These are phyloP conservation scores for Dictyostelium purpureum DNA, from an alignment of 78 protist species.

Conservation along the genomic window DNA sequence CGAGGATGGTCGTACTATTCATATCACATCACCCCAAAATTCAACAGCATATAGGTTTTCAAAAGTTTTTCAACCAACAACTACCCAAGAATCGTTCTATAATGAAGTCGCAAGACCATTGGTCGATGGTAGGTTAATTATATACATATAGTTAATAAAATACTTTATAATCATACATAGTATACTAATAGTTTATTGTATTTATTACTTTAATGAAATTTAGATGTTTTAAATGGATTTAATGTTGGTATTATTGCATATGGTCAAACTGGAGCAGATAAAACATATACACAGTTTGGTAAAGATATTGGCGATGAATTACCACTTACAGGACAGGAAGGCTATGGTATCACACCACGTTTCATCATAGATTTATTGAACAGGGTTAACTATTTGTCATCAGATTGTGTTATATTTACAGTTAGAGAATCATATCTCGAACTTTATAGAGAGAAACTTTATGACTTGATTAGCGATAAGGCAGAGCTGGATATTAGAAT, in stretches of 20 bases:
- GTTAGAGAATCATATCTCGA: constrained; percentile 19
- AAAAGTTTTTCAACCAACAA: constrained; percentile 5
- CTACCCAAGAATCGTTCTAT: constrained; percentile 51
- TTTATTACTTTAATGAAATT: too few species aligned
- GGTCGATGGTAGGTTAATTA: too few species aligned
- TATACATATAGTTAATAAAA: too few species aligned
- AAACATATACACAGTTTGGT: constrained; percentile 82
- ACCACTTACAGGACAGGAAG: neutral
- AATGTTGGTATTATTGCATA: constrained; percentile 74
- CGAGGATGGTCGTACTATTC: neutral
- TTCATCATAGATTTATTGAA: neutral
- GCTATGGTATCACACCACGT: constrained; percentile 68
- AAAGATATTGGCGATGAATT: too few species aligned
- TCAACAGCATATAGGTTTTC: constrained; percentile 9
- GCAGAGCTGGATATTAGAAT: constrained; percentile 9
- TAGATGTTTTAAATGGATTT: constrained; percentile 46
- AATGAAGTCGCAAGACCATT: constrained; percentile 25
- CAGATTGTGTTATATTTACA: neutral
- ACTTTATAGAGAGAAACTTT: constrained; percentile 35
- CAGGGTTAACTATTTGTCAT: neutral
- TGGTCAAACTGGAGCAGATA: constrained; percentile 76
- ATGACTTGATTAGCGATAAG: constrained; percentile 25
- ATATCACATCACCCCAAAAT: neutral
- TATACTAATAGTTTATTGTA: too few species aligned
- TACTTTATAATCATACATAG: too few species aligned